A percentile compares a stretch with the other conserved stretches of the same genome.
Conservation (phyloP, 2,329 filamentous ascomycete genomes). For the Diaporthe longicolla region DNA sequence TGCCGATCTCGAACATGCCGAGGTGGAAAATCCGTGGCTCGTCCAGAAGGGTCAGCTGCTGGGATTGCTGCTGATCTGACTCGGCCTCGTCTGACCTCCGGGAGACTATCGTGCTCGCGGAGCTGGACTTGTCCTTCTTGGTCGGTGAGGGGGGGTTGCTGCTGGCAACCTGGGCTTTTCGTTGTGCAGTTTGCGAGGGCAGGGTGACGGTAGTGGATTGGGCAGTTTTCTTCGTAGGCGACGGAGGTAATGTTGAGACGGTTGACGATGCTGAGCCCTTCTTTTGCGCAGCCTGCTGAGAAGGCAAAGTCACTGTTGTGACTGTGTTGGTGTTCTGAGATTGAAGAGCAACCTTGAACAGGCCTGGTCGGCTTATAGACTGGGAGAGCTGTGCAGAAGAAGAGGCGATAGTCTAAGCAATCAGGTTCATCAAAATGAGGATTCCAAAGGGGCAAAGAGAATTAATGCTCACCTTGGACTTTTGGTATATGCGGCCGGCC, state of each 20-base stretch:
- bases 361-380: constrained; percentile 78
- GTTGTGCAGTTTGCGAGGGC: constrained; percentile 75
- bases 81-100: constrained; percentile 64
- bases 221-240: constrained; percentile 40
- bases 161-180: constrained; percentile 54
- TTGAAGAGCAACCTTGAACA: constrained; percentile 89
- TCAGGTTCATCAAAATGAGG: constrained; percentile 47
- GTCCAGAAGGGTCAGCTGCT: constrained; percentile 62
- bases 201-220: constrained; percentile 72
- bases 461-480: constrained; percentile 76
- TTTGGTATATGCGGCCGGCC: constrained; percentile 71
- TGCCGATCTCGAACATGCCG: constrained; percentile 94
- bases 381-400: constrained; percentile 62
- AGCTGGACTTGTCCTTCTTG: constrained; percentile 62
- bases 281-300: constrained; percentile 75
- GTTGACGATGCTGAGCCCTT: constrained; percentile 52
- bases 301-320: constrained; percentile 76
- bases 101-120: constrained; percentile 48
- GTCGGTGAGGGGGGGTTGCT: constrained; percentile 65
- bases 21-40: constrained; percentile 81
- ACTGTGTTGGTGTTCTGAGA: constrained; percentile 77
- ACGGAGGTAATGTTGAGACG: constrained; percentile 42
- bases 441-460: not conserved
- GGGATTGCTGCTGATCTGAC: constrained; percentile 64
- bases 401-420: constrained; percentile 58